Conservation (phyloP, 768 basidiomycete species). For the Tulasnella sp. region DNA sequence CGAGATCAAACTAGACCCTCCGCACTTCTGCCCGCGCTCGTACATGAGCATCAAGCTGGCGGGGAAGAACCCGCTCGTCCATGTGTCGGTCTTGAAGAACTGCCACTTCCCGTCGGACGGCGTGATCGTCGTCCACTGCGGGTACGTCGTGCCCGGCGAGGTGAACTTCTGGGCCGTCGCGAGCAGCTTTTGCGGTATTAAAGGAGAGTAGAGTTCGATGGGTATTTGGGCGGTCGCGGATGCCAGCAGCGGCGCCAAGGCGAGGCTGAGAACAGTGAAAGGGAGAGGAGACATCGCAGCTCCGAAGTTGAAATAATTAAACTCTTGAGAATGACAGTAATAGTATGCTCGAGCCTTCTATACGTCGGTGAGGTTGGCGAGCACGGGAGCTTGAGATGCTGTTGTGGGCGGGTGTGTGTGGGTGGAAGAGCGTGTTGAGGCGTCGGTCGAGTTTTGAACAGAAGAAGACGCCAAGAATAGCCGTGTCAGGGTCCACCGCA, state of each 20-base stretch:
- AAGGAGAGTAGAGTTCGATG: slow-evolving; percentile 44
- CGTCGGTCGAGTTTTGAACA: neutral
- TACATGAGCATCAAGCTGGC: slow-evolving; percentile 15
- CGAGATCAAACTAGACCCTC: neutral
- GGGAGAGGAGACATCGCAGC: neutral
- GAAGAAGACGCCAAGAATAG: neutral
- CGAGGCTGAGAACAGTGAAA: neutral
- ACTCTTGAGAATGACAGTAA: neutral
- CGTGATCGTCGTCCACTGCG: slow-evolving; percentile 41
- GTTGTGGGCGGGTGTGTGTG: neutral
- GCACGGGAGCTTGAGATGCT: neutral
- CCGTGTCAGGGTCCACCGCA: neutral
- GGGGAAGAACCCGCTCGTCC: slow-evolving; percentile 18
- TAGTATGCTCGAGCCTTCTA: neutral
- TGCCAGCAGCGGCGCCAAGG: neutral
- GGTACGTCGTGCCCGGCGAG: slow-evolving; percentile 35
- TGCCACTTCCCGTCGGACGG: slow-evolving; percentile 3
- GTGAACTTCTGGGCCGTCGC: slow-evolving; percentile 38
- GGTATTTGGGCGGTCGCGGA: slow-evolving; percentile 22
- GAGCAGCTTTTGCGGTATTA: slow-evolving; percentile 47
- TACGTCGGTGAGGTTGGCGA: too few species aligned
- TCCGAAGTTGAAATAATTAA: neutral
- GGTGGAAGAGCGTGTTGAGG: neutral
- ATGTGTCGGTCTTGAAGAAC: slow-evolving; percentile 4
- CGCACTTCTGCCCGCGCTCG: slow-evolving; percentile 9